phyloP scores from a whole-genome alignment of 2,329 filamentous ascomycete genomes.

The Cladobotryum protrusum region DNA sequence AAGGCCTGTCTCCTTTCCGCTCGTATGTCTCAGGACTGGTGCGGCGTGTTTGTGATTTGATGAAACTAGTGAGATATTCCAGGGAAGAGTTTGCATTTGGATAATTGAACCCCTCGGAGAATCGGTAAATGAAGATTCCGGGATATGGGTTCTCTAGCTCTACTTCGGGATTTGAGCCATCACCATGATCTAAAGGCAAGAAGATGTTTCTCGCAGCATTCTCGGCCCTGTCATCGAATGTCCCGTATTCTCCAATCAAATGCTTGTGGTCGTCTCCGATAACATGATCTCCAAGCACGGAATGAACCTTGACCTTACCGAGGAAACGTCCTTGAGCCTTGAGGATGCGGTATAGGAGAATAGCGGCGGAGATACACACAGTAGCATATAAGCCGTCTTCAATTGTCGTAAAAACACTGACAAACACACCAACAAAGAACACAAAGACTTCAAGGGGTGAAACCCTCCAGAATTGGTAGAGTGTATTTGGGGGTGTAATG shows the following conservation, averaged over 20 bases:
- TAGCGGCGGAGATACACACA: conserved; percentile 65
- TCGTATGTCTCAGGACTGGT: conserved; percentile 64
- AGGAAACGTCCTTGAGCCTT: conserved; percentile 80
- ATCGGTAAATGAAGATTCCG: conserved; percentile 92
- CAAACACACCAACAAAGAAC: conserved; percentile 87
- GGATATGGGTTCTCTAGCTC: conserved; percentile 77
- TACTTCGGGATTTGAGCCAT: conserved; percentile 83
- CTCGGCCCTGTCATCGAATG: conserved; percentile 42
- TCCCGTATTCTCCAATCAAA: conserved; percentile 48
- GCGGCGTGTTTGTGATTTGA: conserved; percentile 66
- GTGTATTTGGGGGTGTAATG: conserved; percentile 81
- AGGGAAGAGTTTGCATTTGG: conserved; percentile 87
- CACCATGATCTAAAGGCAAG: conserved; percentile 77
- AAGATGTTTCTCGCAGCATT: conserved; percentile 68
- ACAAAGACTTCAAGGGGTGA: conserved; percentile 86
- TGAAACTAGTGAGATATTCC: conserved; percentile 64
- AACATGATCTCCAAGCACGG: conserved; percentile 70
- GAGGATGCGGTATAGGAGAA: conserved; percentile 78
- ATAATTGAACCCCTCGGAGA: conserved; percentile 93
- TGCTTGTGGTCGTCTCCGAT: conserved; percentile 53
- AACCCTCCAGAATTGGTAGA: conserved; percentile 94
- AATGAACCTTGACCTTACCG: conserved; percentile 62
- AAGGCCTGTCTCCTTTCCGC: conserved; percentile 72
- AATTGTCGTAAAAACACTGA: conserved; percentile 82
- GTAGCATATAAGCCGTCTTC: conserved; percentile 92